Evolutionary conservation across 139 green algal species (phyloP).

Genomic region (Chlamydomonas urium): DNA sequence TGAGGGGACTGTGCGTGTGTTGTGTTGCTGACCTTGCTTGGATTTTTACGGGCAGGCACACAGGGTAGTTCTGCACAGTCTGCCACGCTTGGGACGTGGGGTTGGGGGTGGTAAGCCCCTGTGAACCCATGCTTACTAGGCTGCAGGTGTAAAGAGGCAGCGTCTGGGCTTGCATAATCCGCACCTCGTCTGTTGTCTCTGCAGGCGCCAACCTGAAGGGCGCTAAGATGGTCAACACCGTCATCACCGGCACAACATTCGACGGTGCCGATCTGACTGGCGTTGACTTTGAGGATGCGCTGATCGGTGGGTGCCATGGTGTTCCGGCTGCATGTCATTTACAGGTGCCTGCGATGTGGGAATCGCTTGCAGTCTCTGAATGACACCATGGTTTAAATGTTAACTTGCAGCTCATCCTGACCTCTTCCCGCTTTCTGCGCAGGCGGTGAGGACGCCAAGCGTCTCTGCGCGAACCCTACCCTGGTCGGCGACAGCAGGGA

Average conservation of each 20-base stretch:
- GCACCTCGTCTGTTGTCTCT: too few relatives aligned
- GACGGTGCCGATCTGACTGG: constrained; percentile 72
- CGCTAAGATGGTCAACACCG: constrained; percentile 37
- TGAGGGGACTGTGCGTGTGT: too few relatives aligned
- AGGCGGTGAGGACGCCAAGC: constrained; percentile 60
- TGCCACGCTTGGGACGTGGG: too few relatives aligned
- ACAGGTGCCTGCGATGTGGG: not conserved
- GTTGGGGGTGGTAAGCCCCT: too few relatives aligned
- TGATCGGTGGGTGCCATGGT: constrained; percentile 57
- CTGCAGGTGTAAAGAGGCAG: too few relatives aligned
- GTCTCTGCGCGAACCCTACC: constrained; percentile 75
- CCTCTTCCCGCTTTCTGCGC: not conserved
- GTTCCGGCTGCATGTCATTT: not conserved
- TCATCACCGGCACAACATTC: constrained; percentile 72
- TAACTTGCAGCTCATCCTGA: not conserved
- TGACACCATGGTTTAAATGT: not conserved
- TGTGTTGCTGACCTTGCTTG: too few relatives aligned
- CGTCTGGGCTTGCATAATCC: too few relatives aligned
- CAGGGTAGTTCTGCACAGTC: too few relatives aligned
- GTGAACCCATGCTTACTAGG: too few relatives aligned
- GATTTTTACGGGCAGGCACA: too few relatives aligned
- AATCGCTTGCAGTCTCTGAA: not conserved
- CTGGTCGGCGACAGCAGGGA: constrained; percentile 60
- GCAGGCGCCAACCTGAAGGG: constrained; percentile 51
- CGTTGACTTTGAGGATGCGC: constrained; percentile 85